These are phyloP conservation scores for Cladorrhinum sp. DNA, from an alignment of 2,329 filamentous ascomycete genomes.

Conservation along the genomic window DNA sequence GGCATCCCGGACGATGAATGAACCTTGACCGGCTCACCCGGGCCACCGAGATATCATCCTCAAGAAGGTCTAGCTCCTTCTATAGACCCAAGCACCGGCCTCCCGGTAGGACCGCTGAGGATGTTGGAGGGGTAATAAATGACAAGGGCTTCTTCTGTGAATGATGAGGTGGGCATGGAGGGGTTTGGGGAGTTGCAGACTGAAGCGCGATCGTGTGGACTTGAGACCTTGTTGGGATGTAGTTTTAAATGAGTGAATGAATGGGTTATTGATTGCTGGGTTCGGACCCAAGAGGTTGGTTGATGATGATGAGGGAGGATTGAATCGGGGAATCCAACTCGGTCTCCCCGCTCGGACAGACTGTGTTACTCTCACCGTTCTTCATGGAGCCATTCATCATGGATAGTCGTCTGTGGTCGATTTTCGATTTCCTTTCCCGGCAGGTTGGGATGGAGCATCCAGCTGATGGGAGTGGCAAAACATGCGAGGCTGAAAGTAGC, in stretches of 20 bases:
- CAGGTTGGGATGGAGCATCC: not conserved
- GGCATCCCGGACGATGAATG: not conserved
- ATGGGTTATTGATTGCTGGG: not conserved
- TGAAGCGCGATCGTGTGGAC: not conserved
- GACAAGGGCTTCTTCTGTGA: too few species aligned
- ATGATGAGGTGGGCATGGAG: too few species aligned
- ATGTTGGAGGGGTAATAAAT: slow-evolving; percentile 1
- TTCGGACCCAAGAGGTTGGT: not conserved
- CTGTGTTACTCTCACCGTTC: too few species aligned
- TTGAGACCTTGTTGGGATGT: not conserved
- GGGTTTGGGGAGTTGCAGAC: not conserved
- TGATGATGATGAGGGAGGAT: not conserved
- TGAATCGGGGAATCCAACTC: not conserved
- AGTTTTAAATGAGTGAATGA: too few species aligned
- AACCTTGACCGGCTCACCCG: not conserved
- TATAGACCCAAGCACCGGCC: slow-evolving; percentile 10
- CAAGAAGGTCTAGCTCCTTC: not conserved
- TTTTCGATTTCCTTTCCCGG: not conserved
- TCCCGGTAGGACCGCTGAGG: slow-evolving; percentile 4
- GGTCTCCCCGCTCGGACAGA: not conserved
- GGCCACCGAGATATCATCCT: not conserved
- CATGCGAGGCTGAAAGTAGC: not conserved
- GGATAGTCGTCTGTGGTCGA: not conserved
- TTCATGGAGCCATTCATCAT: not conserved
- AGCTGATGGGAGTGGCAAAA: not conserved